These are phyloP conservation scores for Neofusicoccum laricinum DNA, from an alignment of 2,329 filamentous ascomycete species.

Conservation along the genomic window DNA sequence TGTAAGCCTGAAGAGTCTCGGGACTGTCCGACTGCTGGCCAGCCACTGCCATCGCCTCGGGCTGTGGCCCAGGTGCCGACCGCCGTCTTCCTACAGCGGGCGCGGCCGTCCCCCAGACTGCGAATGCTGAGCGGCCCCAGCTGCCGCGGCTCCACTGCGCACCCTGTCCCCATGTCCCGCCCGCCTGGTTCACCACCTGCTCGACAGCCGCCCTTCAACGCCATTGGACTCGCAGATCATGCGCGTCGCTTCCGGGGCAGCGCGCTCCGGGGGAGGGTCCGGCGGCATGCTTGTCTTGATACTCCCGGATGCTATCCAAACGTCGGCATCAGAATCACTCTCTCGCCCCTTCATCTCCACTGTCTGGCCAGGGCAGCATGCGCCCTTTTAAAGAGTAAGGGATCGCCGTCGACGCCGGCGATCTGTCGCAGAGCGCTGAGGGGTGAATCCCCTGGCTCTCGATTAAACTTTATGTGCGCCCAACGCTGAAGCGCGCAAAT, in stretches of 20 bases:
- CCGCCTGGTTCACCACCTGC: neutral
- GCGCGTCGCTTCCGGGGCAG: neutral
- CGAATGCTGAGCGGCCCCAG: neutral
- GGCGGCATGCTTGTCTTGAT: no score
- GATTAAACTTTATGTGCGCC: no score
- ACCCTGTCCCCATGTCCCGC: neutral
- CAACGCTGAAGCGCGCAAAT: no score
- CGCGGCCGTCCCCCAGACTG: neutral
- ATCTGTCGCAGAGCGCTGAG: no score
- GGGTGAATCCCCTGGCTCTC: no score
- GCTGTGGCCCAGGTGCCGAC: neutral
- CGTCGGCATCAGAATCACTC: no score
- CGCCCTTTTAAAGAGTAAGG: no score
- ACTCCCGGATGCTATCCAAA: no score
- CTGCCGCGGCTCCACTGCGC: neutral
- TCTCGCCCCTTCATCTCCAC: no score
- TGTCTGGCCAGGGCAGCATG: no score
- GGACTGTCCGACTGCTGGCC: neutral
- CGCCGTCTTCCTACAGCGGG: neutral
- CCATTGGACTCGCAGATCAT: neutral
- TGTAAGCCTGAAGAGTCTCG: neutral
- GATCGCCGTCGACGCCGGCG: no score
- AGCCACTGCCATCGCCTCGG: neutral
- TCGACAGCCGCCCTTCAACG: neutral
- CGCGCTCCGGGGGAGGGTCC: no score